phyloP scores from a whole-genome alignment of 495 filamentous ascomycete species.

The Entonaema liquescens region DNA sequence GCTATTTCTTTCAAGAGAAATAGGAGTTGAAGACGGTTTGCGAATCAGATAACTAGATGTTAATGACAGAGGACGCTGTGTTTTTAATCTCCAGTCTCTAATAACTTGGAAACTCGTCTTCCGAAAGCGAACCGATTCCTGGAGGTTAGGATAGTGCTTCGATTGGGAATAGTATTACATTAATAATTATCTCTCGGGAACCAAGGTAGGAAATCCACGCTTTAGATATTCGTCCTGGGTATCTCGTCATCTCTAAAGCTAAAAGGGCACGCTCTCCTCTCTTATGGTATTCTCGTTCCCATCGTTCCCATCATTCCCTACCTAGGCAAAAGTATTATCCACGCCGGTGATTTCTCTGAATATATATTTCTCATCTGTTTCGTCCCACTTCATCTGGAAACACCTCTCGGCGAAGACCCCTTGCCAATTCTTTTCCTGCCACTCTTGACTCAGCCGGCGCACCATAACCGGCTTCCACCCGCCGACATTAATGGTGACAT shows the following conservation, averaged over 20 bases:
- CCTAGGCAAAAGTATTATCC: slow-evolving; percentile 2
- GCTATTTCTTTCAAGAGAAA: too few relatives aligned
- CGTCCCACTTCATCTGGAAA: slow-evolving; percentile 31
- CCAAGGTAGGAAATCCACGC: not conserved
- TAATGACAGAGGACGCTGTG: too few relatives aligned
- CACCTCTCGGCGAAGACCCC: slow-evolving; percentile 46
- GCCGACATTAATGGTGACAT: slow-evolving; percentile 43
- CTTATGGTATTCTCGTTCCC: not conserved
- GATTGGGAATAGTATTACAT: not conserved
- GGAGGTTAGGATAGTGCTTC: too few relatives aligned
- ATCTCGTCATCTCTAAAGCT: not conserved
- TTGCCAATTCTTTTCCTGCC: slow-evolving; percentile 28
- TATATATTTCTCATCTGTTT: slow-evolving; percentile 1
- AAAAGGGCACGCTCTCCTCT: not conserved
- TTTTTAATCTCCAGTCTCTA: too few relatives aligned
- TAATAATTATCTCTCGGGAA: not conserved
- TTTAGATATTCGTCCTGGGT: not conserved
- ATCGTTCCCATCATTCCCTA: too few relatives aligned
- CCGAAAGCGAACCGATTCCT: too few relatives aligned
- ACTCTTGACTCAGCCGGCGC: slow-evolving; percentile 36
- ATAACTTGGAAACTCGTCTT: too few relatives aligned
- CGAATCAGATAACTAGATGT: too few relatives aligned
- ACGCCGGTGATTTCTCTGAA: slow-evolving; percentile 28
- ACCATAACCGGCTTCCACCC: slow-evolving; percentile 46
- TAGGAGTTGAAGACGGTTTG: too few relatives aligned